These are phyloP conservation scores for Inga laurina DNA, from an alignment of 306 rosid species.

Conservation along the genomic window DNA sequence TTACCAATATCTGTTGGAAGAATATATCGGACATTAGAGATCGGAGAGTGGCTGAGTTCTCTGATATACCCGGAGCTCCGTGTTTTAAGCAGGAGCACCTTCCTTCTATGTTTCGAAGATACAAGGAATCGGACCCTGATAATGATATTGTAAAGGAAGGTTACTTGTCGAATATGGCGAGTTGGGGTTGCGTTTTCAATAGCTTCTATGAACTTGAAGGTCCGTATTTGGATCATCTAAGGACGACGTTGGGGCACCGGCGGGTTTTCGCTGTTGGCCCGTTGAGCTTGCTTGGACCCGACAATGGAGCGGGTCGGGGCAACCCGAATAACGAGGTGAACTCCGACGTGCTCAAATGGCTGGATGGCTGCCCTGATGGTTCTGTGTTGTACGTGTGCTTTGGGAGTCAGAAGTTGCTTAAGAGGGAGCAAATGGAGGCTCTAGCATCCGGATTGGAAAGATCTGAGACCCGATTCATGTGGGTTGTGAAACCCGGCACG, in stretches of 20 bases:
- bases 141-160: conserved; percentile 29
- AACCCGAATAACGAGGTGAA: not conserved
- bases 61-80: conserved; percentile 43
- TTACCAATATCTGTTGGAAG: conserved; percentile 30
- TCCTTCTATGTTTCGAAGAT: not conserved
- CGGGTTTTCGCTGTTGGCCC: conserved; percentile 52
- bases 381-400: conserved; percentile 59
- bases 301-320: not conserved
- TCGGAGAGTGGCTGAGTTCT: conserved; percentile 23
- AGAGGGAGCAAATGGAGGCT: conserved; percentile 48
- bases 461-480: conserved; percentile 42
- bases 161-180: conserved; percentile 27
- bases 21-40: not conserved
- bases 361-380: conserved; percentile 44
- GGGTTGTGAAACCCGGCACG: conserved; percentile 49
- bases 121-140: conserved; percentile 38
- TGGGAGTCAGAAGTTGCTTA: conserved; percentile 57
- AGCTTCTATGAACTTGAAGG: conserved; percentile 42
- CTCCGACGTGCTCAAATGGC: conserved; percentile 37
- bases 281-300: not conserved
- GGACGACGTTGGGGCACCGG: conserved; percentile 4
- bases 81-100: conserved; percentile 43
- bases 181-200: conserved; percentile 51
- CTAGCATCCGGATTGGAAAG: conserved; percentile 49
- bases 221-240: conserved; percentile 33